Base-by-base conservation (phyloP, 352 stramenopile species). In the Phytopythium mirpurense region DNA sequence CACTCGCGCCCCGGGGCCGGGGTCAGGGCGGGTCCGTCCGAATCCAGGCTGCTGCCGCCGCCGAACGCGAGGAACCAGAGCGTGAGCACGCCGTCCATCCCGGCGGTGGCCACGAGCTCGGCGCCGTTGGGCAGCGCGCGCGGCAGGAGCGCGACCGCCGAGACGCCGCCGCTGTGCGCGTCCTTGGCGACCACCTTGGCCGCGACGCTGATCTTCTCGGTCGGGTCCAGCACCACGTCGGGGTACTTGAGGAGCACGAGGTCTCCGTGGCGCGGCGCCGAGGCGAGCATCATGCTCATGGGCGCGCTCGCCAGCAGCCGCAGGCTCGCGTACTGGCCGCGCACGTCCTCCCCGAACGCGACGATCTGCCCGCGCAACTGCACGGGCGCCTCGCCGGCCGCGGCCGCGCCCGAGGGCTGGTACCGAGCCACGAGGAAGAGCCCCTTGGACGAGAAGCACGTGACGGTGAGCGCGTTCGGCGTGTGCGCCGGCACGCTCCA, bases 1-100 rank as follows among this genome's bases (percentile, higher is more conserved):
- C 74, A 63, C 10, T 68, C 60, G 46, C 40, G 36, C 5, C 44
- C 23, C 15, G 57, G 36, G n/a, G 15, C 24, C 19, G 50, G 35
- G 10, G 10, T 2, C 18, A 24, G 5, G 19, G 38, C 26, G 16
- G 27, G n/a, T n/a, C n/a, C 16, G 2, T 14, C 35, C 9, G 24
- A 26, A 8, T 16, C 34, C 21, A 21, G 42, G 2, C 32, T 45
- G 41, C 63, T 52, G 1, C 53, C 45, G 9, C 48, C 56, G 27
- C 68, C 62, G 24, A 71, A 64, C 4, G 72, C 57, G 2, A 91
- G 57, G n/a, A 84, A 63, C 81, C 82, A 92, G n/a, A 91, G 37
- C 31, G 77, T 80, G 54, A 91, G 60, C 9, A 60, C 65, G 9
- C 79, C 81, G 40, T 87, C 82, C 51, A 83, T 66, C 3, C 76